Percentiles rank a stretch among this genome's conserved stretches.
These are phyloP conservation scores for Cyclanthera cordifolia DNA, from an alignment of 306 rosid species.

Conservation along the genomic window DNA sequence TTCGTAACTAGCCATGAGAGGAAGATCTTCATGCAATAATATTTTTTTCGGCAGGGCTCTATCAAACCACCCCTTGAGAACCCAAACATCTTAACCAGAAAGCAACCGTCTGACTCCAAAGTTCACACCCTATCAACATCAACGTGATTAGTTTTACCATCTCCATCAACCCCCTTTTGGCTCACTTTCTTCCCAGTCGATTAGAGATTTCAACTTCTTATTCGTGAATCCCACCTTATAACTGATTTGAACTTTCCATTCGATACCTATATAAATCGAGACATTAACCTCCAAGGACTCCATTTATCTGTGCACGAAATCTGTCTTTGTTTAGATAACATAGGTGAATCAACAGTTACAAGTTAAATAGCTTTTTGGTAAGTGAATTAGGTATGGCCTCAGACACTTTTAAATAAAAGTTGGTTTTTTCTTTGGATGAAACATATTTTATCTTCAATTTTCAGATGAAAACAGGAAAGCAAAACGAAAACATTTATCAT, in stretches of 20 bases:
- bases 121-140: background rate
- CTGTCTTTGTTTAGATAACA: background rate
- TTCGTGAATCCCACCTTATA: background rate
- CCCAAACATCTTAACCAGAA: background rate
- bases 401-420: background rate
- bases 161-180: background rate
- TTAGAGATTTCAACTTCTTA: background rate
- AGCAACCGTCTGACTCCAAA: background rate
- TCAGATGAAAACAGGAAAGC: background rate
- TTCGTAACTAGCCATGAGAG: background rate
- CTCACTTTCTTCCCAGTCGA: background rate
- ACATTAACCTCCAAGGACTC: background rate
- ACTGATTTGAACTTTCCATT: background rate
- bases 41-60: background rate
- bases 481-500: background rate
- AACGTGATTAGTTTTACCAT: background rate
- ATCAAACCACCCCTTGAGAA: background rate
- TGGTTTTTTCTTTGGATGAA: background rate
- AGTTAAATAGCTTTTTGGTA: background rate
- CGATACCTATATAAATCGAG: background rate
- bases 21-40: background rate
- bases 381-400: background rate
- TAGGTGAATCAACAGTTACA: background rate
- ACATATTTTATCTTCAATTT: background rate
- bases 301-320: background rate